Evolutionary conservation across 352 stramenopile species (phyloP).

Genomic region (Globisporangium megalacanthum): DNA sequence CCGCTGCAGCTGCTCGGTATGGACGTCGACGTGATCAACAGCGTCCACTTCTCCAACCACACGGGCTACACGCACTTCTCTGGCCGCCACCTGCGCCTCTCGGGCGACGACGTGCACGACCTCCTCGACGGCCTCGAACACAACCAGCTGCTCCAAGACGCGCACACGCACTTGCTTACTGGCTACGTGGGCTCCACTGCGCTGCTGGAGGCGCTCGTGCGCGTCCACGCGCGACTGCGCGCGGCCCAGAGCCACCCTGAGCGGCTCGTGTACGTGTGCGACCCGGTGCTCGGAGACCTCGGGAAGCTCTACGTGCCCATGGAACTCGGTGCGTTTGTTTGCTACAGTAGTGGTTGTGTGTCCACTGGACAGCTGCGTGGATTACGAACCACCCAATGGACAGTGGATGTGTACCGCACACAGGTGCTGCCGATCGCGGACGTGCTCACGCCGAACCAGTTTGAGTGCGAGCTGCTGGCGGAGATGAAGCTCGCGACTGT

Average conservation of each 20-base stretch:
- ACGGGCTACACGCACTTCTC: constrained; percentile 76
- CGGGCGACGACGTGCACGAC: constrained; percentile 68
- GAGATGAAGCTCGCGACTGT: constrained; percentile 63
- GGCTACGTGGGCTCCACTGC: constrained; percentile 73
- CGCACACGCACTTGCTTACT: constrained; percentile 78
- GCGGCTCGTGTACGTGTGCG: constrained; percentile 71
- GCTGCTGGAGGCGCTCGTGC: constrained; percentile 66
- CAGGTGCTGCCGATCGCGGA: constrained; percentile 77
- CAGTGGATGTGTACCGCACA: constrained; percentile 76
- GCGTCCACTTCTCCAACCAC: constrained; percentile 86
- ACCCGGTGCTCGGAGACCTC: constrained; percentile 80
- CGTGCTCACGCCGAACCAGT: constrained; percentile 84
- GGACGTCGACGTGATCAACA: constrained; percentile 87
- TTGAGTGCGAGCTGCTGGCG: constrained; percentile 77
- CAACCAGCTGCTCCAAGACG: constrained; percentile 60
- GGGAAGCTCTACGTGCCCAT: constrained; percentile 76
- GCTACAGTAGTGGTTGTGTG: too few relatives aligned
- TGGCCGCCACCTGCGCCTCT: constrained; percentile 64
- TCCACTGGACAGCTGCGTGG: too few relatives aligned
- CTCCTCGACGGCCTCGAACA: constrained; percentile 72
- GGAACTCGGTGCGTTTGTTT: constrained; percentile 50
- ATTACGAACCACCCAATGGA: background rate
- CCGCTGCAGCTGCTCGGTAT: constrained; percentile 78
- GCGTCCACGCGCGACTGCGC: constrained; percentile 51
- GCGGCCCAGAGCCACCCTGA: constrained; percentile 43